Evolutionary conservation across 805 yeast species (phyloP).

Genomic region (Metschnikowia kofuensis): DNA sequence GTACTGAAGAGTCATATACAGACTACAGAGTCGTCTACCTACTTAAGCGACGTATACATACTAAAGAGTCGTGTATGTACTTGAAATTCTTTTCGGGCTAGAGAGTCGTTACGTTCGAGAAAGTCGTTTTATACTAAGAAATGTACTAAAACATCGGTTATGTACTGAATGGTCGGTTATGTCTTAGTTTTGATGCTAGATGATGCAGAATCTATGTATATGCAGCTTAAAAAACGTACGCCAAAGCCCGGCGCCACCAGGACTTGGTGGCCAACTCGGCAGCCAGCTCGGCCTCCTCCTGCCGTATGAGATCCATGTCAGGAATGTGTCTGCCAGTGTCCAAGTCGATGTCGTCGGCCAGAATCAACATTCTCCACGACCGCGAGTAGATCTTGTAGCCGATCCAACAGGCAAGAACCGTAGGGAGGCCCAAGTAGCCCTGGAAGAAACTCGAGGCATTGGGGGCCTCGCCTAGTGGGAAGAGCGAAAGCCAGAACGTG

Average conservation of each 20-base stretch:
- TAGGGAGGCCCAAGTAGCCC: conserved; percentile 26
- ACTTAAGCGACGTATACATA: too few species aligned
- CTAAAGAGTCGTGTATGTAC: too few species aligned
- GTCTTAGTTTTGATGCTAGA: too few species aligned
- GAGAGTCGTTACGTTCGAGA: too few species aligned
- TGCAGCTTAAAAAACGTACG: conserved; percentile 3
- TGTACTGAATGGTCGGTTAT: too few species aligned
- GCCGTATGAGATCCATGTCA: conserved; percentile 26
- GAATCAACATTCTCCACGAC: conserved; percentile 19
- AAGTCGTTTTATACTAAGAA: too few species aligned
- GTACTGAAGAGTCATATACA: too few species aligned
- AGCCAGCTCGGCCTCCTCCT: conserved; percentile 19
- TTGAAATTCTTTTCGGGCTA: too few species aligned
- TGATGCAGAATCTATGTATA: too few species aligned
- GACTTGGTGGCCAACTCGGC: conserved; percentile 9
- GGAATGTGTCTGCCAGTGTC: conserved; percentile 25
- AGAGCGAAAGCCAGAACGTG: conserved; percentile 28
- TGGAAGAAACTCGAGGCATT: conserved; percentile 24
- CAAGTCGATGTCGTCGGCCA: conserved; percentile 23
- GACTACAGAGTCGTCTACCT: too few species aligned
- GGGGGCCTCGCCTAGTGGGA: conserved; percentile 24
- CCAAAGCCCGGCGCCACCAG: conserved; percentile 13
- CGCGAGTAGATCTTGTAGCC: conserved; percentile 24
- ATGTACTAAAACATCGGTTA: too few species aligned
- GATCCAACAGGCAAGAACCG: conserved; percentile 22